Evolutionary conservation across 2,329 filamentous ascomycete species (phyloP).

Genomic region (Fusarium buharicum): DNA sequence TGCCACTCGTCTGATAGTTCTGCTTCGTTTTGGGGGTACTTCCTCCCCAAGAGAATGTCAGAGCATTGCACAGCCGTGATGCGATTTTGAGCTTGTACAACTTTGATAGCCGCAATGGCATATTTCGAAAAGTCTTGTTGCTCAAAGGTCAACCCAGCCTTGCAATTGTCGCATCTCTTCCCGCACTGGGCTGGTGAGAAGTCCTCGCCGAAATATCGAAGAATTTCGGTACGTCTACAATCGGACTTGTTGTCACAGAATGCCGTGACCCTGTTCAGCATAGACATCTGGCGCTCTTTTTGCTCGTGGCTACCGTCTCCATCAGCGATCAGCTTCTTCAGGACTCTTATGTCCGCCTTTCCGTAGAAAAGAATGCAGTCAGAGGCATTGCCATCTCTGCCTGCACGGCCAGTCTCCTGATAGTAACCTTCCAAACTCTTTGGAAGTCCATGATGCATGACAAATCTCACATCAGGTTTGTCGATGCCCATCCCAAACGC

Average conservation of each 20-base stretch:
- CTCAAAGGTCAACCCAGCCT: slow-evolving; percentile 75
- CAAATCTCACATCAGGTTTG: slow-evolving; percentile 95
- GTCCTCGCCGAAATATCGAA: slow-evolving; percentile 92
- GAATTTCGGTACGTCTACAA: slow-evolving; percentile 86
- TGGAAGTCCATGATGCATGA: slow-evolving; percentile 91
- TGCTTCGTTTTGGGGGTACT: slow-evolving; percentile 66
- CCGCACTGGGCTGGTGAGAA: slow-evolving; percentile 79
- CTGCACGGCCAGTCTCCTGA: slow-evolving; percentile 95
- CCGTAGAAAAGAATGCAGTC: slow-evolving; percentile 92
- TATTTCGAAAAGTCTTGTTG: slow-evolving; percentile 79
- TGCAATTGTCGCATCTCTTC: slow-evolving; percentile 89
- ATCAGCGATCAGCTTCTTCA: slow-evolving; percentile 85
- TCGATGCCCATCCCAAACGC: slow-evolving; percentile 99
- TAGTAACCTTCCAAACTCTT: slow-evolving; percentile 99
- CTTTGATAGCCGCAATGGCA: slow-evolving; percentile 74
- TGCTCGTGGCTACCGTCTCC: slow-evolving; percentile 80
- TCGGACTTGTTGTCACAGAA: slow-evolving; percentile 92
- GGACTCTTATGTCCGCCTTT: slow-evolving; percentile 77
- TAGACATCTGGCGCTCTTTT: slow-evolving; percentile 83
- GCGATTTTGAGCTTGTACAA: slow-evolving; percentile 69
- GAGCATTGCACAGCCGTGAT: slow-evolving; percentile 83
- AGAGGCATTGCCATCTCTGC: slow-evolving; percentile 86
- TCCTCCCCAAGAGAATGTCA: slow-evolving; percentile 82
- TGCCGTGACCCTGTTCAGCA: slow-evolving; percentile 85
- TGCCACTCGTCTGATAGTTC: slow-evolving; percentile 67